phyloP scores from a whole-genome alignment of 441 rosid species.

The Bruguiera hainesii region DNA sequence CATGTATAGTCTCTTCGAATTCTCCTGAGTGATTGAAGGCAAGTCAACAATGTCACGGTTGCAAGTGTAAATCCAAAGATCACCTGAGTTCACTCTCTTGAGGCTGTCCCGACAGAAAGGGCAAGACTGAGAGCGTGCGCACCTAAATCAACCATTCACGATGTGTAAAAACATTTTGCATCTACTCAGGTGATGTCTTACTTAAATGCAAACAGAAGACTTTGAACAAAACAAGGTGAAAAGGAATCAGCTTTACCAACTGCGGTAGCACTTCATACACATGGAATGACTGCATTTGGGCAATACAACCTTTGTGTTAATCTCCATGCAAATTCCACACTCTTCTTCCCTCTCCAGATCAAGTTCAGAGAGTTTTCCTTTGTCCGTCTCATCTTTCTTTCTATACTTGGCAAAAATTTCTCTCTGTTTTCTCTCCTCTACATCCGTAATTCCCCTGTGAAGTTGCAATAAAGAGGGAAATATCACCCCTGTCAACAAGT shows the following conservation, averaged over 20 bases:
- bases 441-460: conserved; percentile 49
- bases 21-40: conserved; percentile 58
- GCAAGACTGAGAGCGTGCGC: conserved; percentile 73
- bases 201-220: conserved; percentile 1
- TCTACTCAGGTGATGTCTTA: neutral
- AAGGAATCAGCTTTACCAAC: conserved; percentile 48
- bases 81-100: conserved; percentile 88
- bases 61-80: conserved; percentile 82
- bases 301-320: conserved; percentile 77
- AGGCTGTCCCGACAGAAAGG: conserved; percentile 91
- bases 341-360: conserved; percentile 87
- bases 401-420: conserved; percentile 41
- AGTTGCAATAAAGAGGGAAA: conserved; percentile 82
- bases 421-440: conserved; percentile 38
- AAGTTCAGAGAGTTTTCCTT: conserved; percentile 62
- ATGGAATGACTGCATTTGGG: conserved; percentile 87
- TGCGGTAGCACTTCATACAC: conserved; percentile 89
- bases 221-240: neutral
- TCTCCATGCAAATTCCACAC: conserved; percentile 94
- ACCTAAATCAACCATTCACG: conserved; percentile 43
- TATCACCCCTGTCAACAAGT: conserved; percentile 56
- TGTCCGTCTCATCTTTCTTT: conserved; percentile 43
- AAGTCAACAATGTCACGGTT: conserved; percentile 65
- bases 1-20: conserved; percentile 64
- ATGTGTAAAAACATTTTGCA: neutral